A percentile compares a stretch with the other conserved stretches of the same genome.
Evolutionary conservation across 306 rosid genomes (phyloP).

Genomic region (Trifolium subterraneum): DNA sequence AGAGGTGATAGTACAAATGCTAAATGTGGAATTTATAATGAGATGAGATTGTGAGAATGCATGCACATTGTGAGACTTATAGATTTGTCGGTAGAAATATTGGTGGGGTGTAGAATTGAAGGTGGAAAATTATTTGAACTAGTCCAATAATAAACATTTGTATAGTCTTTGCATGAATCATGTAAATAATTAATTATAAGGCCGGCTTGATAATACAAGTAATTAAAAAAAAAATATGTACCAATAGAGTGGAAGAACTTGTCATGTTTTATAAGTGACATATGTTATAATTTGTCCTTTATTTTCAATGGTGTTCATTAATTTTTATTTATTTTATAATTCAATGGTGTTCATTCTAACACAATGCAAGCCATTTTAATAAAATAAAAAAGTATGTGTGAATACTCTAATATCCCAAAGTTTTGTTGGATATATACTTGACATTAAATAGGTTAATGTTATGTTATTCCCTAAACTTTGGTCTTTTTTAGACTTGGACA

Average conservation of each 20-base stretch:
- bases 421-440: no score
- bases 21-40: not conserved
- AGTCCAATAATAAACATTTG: not conserved
- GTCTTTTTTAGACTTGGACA: no score
- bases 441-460: no score
- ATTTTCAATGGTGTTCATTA: no score
- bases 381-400: no score
- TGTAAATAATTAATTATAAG: not conserved
- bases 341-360: no score
- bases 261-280: no score
- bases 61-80: not conserved
- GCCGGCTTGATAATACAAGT: not conserved
- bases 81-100: constrained; percentile 3
- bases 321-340: no score
- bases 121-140: not conserved
- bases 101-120: not conserved
- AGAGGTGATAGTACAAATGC: not conserved
- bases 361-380: no score
- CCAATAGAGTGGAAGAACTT: not conserved
- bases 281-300: no score
- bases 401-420: no score
- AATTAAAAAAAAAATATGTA: not conserved
- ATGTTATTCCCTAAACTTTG: no score
- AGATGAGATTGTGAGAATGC: not conserved
- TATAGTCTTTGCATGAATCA: not conserved